Percentiles rank a stretch among this genome's conserved stretches.
Conservation (phyloP, 441 rosid genomes). For the Populus tomentosa region DNA sequence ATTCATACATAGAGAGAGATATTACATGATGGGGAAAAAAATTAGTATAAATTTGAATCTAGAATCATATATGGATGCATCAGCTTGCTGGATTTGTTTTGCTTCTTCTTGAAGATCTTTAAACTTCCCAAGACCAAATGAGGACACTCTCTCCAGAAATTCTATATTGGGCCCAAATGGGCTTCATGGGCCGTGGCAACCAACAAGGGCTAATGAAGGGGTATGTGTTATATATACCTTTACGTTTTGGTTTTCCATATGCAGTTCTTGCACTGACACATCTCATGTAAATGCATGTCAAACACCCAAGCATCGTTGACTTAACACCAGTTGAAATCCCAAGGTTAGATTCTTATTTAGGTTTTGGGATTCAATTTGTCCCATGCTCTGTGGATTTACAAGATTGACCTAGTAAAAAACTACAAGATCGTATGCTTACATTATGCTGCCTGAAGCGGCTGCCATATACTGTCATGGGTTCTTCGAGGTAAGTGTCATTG, state of each 20-base stretch:
- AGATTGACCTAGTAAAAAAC: background rate
- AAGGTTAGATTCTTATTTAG: constrained; percentile 44
- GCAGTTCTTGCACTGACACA: constrained; percentile 22
- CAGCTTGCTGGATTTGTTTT: constrained; percentile 10
- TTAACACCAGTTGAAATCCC: constrained; percentile 69
- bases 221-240: constrained; percentile 29
- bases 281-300: constrained; percentile 45
- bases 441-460: constrained; percentile 92
- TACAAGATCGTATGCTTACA: constrained; percentile 26
- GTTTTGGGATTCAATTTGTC: constrained; percentile 3
- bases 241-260: constrained; percentile 13
- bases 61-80: background rate
- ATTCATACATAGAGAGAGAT: no score
- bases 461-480: constrained; percentile 84
- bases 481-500: constrained; percentile 45
- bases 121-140: constrained; percentile 54
- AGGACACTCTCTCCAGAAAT: constrained; percentile 86
- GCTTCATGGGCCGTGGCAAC: constrained; percentile 80
- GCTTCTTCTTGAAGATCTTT: constrained; percentile 53
- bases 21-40: background rate
- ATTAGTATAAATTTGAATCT: background rate
- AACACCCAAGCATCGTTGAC: constrained; percentile 77
- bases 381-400: background rate
- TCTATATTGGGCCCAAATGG: constrained; percentile 91
- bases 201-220: constrained; percentile 53